Conservation (phyloP, 2,329 filamentous ascomycete species). For the Trichoderma harzianum region DNA sequence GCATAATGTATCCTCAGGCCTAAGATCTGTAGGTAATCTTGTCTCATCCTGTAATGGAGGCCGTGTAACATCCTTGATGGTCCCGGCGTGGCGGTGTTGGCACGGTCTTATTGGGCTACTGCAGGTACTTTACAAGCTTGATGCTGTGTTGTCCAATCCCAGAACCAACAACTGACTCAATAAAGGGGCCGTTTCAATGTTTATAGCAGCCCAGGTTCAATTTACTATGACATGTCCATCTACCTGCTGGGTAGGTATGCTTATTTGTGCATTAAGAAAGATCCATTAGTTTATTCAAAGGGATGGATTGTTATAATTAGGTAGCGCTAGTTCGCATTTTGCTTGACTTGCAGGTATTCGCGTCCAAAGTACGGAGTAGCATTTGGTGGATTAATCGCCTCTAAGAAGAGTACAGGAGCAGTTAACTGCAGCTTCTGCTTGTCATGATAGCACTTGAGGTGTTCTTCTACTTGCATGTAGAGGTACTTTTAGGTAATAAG, state of each 20-base stretch:
- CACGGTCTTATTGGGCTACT: slow-evolving; percentile 5
- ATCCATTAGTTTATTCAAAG: not conserved
- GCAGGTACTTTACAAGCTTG: not conserved
- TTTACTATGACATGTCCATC: not conserved
- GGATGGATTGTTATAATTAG: not conserved
- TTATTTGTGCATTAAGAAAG: not conserved
- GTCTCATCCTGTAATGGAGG: not conserved
- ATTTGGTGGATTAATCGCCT: not conserved
- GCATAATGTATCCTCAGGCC: not conserved
- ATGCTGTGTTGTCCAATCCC: not conserved
- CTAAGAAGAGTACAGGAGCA: not conserved
- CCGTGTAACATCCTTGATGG: not conserved
- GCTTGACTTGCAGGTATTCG: not conserved
- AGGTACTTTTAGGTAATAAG: not conserved
- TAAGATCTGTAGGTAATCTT: not conserved
- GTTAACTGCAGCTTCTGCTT: not conserved
- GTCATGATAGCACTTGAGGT: not conserved
- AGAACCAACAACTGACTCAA: not conserved
- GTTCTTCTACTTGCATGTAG: not conserved
- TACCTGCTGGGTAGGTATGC: not conserved
- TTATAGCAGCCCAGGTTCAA: not conserved
- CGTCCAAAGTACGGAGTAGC: not conserved
- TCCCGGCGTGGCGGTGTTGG: slow-evolving; percentile 5
- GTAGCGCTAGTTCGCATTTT: not conserved
- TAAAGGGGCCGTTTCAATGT: not conserved